Conservation (phyloP, 2,329 filamentous ascomycete genomes). For the Pestalotiopsis sp. region DNA sequence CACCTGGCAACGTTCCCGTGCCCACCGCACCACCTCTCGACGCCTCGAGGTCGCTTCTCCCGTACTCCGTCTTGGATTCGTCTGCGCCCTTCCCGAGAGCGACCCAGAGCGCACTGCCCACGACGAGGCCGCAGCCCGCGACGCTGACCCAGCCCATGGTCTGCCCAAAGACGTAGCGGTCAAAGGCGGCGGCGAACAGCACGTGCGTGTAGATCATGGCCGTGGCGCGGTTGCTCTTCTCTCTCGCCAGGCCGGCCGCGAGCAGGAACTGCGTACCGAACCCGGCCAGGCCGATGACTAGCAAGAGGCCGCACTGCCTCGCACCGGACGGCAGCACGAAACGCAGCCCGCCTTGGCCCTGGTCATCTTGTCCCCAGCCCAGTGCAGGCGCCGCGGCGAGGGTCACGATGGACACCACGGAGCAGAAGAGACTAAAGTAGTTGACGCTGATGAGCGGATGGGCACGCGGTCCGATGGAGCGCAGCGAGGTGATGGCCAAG, state of each 20-base stretch:
- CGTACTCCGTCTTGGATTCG: slow-evolving; percentile 29
- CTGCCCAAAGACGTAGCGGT: slow-evolving; percentile 55
- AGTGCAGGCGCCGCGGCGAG: slow-evolving; percentile 56
- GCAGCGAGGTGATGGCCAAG: slow-evolving; percentile 73
- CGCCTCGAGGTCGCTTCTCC: slow-evolving; percentile 35
- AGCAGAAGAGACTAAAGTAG: slow-evolving; percentile 76
- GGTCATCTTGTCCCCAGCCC: slow-evolving; percentile 46
- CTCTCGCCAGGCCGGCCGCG: slow-evolving; percentile 74
- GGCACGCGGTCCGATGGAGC: slow-evolving; percentile 78
- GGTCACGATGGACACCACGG: slow-evolving; percentile 65
- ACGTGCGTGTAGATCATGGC: slow-evolving; percentile 63
- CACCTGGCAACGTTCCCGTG: not conserved
- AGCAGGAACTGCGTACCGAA: slow-evolving; percentile 88
- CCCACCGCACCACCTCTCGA: slow-evolving; percentile 24
- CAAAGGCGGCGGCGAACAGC: slow-evolving; percentile 57
- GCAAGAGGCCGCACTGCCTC: slow-evolving; percentile 68
- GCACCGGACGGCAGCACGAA: slow-evolving; percentile 44
- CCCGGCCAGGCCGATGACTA: slow-evolving; percentile 72
- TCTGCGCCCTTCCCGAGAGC: slow-evolving; percentile 43
- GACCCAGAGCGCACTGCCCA: slow-evolving; percentile 56
- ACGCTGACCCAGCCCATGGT: slow-evolving; percentile 53
- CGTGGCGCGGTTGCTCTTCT: slow-evolving; percentile 64
- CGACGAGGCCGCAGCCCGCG: slow-evolving; percentile 53
- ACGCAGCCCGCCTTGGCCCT: slow-evolving; percentile 46
- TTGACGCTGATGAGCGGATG: slow-evolving; percentile 86